Base-by-base conservation (phyloP, 176 grass and related monocot genomes). In the Puccinellia tenuiflora region DNA sequence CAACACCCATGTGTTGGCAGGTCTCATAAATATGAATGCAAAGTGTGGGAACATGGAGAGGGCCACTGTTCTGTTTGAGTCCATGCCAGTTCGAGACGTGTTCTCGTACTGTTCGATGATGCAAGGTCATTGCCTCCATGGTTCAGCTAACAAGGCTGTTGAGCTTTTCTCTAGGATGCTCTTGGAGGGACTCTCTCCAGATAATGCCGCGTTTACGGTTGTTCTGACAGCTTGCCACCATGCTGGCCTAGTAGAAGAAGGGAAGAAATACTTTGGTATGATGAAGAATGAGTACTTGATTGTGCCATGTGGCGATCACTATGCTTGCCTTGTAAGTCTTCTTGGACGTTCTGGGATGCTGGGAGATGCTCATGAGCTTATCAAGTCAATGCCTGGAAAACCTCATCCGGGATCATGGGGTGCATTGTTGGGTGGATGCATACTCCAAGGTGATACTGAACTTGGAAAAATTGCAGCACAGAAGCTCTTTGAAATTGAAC, bases 121-220 rank as follows among this genome's bases (percentile, higher is more conserved):
- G 91, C 92, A 98, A 89, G 96, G 96, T 33, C 90, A 93, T 86
- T 93, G 88, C 73, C 89, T 98, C 70, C 88, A 96, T 78, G 93
- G 96, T 87, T 86, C 77, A 55, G 83, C 93, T 88, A 71, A 82
- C 77, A 96, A 92, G 83, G 96, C 93, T 43, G 85, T 96, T 48
- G 80, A 91, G 56, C 88, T 98, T 79, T 98, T 98, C 85, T 79
- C 73, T 9, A 78, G 24, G 80, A 95, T 95, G 96, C 93, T 93
- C 35, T 68, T 55, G 73, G 93, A 96, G 80, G 92, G 91, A 61
- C 75, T 95, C 75, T 61, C 55, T 34, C 96, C 93, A 13, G 96
- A 98, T 71, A 84, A 65, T 21, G 80, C 87, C 68, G 65, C 79
- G 31, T 98, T 98, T 86, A 92, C 91, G 56, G 90, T 93, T 76